These are phyloP conservation scores for Vanrija sp. DNA, from an alignment of 1,284 basidiomycete species.

Conservation along the genomic window DNA sequence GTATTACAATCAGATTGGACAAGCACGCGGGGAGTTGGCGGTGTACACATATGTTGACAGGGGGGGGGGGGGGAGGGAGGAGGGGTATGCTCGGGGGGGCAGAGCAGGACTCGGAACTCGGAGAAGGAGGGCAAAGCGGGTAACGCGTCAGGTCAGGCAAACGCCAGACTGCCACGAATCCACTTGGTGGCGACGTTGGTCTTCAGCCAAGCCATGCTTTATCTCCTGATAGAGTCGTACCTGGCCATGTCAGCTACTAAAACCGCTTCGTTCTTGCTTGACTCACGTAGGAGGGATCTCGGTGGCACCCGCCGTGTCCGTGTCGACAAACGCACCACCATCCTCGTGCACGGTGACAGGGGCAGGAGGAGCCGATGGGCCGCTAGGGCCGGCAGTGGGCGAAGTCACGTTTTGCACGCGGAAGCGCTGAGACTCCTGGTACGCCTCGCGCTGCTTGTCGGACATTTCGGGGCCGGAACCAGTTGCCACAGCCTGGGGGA, in stretches of 20 bases:
- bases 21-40: neutral
- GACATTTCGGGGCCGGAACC: slow-evolving; percentile 25
- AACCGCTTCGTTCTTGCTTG: too few relatives aligned
- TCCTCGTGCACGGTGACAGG: slow-evolving; percentile 36
- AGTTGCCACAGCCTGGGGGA: slow-evolving; percentile 7
- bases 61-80: neutral
- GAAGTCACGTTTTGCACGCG: slow-evolving; percentile 29
- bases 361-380: neutral
- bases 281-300: slow-evolving; percentile 42
- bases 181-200: neutral
- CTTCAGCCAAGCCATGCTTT: neutral
- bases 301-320: slow-evolving; percentile 8
- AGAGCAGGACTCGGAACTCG: neutral
- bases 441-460: slow-evolving; percentile 42
- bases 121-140: neutral
- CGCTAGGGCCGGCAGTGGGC: slow-evolving; percentile 11
- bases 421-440: slow-evolving; percentile 35
- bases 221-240: slow-evolving; percentile 31
- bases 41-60: neutral
- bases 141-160: too few relatives aligned
- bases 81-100: neutral
- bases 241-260: slow-evolving; percentile 10
- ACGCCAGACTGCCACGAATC: too few relatives aligned
- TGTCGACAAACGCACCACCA: slow-evolving; percentile 27
- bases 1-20: neutral